Base-by-base conservation (phyloP, 2,329 filamentous ascomycete species). In the Ophiostoma ulmi region DNA sequence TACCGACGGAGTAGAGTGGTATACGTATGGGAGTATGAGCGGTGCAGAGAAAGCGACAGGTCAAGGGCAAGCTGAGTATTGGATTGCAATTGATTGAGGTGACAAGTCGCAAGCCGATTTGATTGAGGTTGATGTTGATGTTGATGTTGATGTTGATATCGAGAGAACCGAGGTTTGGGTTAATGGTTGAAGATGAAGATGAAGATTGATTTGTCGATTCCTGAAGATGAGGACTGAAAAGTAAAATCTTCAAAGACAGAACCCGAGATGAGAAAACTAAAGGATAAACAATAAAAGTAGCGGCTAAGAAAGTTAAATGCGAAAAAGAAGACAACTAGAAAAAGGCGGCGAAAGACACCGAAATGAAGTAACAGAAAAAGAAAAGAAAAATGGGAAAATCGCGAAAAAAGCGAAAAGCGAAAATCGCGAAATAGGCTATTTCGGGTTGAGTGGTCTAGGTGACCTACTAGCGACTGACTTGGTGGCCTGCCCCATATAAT, bases 381-480 rank as follows among this genome's bases (percentile, higher is more conserved):
- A 26, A 61, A 17, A 36, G 10, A 10, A 39, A 38, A 31, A 26
- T 26, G 22, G 58, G 35, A 36, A 38, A 64, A 39, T n/a, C 17
- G 55, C 22, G 26, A 61, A 61, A 58, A 58, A 20, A 55, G 20
- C 7, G 48, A 55, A 55, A 55, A 44, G 14, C 31, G 35, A 64
- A n/a, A 36, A 64, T 4, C 20, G 31, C 58, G 22, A 64, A 31
- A 38, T 38, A 64, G 26, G 69, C 55, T 64, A 68, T 11, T 65
- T 26, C 44, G 44, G 44, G 41, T 11, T 39, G 38, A 11, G 6
- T 39, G 41, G 44, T 48, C 44, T 48, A 48, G 44, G 41, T 44
- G 38, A 39, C 38, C 38, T 39, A 11, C 38, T 38, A 3, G 36
- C 7, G 36, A 38, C 36, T 17, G 41, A 17, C 17, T 14, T 48